Base-by-base conservation (phyloP, 768 basidiomycete species). In the Phylloporus sp. region DNA sequence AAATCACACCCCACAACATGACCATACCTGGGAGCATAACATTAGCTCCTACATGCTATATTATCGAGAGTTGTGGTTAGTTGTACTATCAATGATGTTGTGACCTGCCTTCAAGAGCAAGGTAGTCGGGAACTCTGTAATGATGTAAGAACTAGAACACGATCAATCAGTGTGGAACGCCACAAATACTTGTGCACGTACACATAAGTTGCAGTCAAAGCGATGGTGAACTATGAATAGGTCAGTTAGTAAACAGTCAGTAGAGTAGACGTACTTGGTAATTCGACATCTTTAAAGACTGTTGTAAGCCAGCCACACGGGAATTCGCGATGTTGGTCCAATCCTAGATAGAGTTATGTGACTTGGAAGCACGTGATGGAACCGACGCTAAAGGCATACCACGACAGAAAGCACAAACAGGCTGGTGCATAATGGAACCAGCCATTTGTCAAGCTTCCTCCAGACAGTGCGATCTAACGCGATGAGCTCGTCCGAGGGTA, bases 1-100 rank as follows among this genome's bases (percentile, higher is more conserved):
- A 76, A 13, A 82, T 75, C 13, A 85, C 43, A 9, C 86, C 87
- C 86, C 86, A 88, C 1, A 80, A 61, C 1, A 76, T 73, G 27
- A 84, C 67, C 76, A 88, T 80, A 0, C 76, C 63, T 0, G 87
- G 85, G 59, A 85, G 74, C 35, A 79, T 67, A 47, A 80, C 73
- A 13, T 84, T 74, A 3, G 85, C 80, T 12, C 83, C 79, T 41
- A 75, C 55, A 49, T 53, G 48, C 64, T 76, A 61, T 29, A 10
- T 23, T 32, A 5, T 29, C 4, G 15, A 26, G 16, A 42, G 13
- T 35, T 11, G 22, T 53, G 20, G n/a, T 6, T 4, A n/a, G 12
- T 38, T 10, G 28, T 34, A 22, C 7, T n/a, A 32, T 32, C 11
- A 23, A 20, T 20, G 22, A 31, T n/a, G 12, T 22, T 36, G 38